These are phyloP conservation scores for Solanum chacoense DNA, from an alignment of 305 asterid species.

Conservation along the genomic window DNA sequence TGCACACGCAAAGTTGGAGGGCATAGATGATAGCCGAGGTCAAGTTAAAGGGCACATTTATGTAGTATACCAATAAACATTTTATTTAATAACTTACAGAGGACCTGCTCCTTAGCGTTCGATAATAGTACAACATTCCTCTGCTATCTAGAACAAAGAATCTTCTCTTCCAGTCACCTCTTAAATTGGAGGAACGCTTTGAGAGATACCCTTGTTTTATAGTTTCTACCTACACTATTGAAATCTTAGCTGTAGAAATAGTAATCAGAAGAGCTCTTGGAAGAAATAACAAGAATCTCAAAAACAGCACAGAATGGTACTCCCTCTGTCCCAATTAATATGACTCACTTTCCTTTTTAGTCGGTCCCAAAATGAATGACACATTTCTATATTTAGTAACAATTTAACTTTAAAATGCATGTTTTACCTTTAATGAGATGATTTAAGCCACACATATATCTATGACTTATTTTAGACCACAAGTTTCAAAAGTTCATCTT, in stretches of 20 bases:
- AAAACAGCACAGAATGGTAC: not conserved
- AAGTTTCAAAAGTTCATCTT: not conserved
- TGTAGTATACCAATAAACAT: not conserved
- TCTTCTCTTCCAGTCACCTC: constrained; percentile 99
- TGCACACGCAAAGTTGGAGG: not conserved
- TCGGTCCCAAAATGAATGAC: not conserved
- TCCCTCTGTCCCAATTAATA: not conserved
- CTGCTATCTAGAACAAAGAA: constrained; percentile 98
- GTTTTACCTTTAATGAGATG: not conserved
- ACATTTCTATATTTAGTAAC: not conserved
- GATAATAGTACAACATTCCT: constrained; percentile 97
- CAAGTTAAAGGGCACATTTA: not conserved
- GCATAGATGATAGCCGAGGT: not conserved
- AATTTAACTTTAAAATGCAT: not conserved
- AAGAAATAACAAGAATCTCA: not conserved
- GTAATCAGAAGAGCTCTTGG: not conserved
- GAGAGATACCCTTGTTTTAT: constrained; percentile 76
- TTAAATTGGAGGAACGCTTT: constrained; percentile 63
- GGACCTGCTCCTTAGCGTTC: constrained; percentile 86
- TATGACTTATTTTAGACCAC: not conserved
- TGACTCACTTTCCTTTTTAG: not conserved
- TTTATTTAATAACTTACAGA: constrained; percentile 44
- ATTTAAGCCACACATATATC: not conserved
- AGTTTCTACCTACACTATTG: constrained; percentile 83
- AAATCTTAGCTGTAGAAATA: constrained; percentile 29